Percentiles rank a stretch among this genome's conserved stretches.
Conservation (phyloP, 2,329 filamentous ascomycete species). For the Hymenoscyphus linearis region DNA sequence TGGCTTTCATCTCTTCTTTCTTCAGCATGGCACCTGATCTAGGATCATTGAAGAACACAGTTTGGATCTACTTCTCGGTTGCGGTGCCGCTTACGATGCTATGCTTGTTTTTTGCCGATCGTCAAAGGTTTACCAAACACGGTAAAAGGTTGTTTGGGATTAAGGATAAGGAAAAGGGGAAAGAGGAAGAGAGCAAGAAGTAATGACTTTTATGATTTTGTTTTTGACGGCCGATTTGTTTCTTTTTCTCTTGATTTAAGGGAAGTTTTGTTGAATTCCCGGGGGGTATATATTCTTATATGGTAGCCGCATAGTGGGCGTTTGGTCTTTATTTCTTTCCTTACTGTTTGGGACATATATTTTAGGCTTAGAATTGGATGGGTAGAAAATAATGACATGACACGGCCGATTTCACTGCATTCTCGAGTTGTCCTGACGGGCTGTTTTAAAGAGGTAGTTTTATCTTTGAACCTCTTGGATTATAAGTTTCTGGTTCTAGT, state of each 20-base stretch:
- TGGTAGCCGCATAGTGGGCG: not conserved
- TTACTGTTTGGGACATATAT: too few species aligned
- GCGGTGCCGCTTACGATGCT: constrained; percentile 1
- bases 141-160: not conserved
- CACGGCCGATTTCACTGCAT: too few species aligned
- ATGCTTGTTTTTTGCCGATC: constrained; percentile 1
- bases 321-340: not conserved
- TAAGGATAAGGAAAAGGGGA: not conserved
- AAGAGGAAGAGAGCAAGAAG: not conserved
- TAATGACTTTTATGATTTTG: not conserved
- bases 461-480: too few species aligned
- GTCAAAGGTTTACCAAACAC: not conserved
- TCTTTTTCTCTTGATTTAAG: too few species aligned
- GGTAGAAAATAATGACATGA: too few species aligned
- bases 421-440: too few species aligned
- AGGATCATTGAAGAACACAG: not conserved
- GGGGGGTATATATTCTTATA: not conserved
- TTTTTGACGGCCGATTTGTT: not conserved
- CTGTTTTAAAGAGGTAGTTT: too few species aligned
- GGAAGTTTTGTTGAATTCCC: not conserved
- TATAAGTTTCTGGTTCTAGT: too few species aligned
- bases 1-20: constrained; percentile 6
- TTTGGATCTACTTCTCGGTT: constrained; percentile 8
- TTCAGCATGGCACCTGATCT: constrained; percentile 6
- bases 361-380: too few species aligned